A percentile compares a stretch with the other conserved stretches of the same genome.
Evolutionary conservation across 148 eudicot genomes (phyloP).

Genomic region (Rhododendron henanense): DNA sequence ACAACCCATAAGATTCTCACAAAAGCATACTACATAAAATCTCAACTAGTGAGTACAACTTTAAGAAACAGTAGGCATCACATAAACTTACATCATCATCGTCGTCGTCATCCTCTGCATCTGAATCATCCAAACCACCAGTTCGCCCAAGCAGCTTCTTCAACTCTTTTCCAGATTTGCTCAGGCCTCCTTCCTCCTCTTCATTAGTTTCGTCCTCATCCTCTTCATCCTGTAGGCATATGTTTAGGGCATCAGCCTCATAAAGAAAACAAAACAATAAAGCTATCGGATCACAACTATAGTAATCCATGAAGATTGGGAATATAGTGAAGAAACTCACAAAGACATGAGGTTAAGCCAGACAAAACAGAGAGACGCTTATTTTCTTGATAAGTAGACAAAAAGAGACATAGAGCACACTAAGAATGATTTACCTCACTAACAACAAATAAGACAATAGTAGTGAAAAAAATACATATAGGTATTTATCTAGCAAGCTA

Average conservation of each 20-base stretch:
- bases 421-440: background rate
- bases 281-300: background rate
- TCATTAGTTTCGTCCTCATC: conserved; percentile 64
- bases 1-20: background rate
- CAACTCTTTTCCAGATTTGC: conserved; percentile 96
- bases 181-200: conserved; percentile 83
- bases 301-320: background rate
- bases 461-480: background rate
- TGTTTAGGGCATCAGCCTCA: conserved; percentile 7
- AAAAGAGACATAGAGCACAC: background rate
- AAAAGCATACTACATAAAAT: background rate
- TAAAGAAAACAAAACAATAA: background rate
- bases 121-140: conserved; percentile 81
- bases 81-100: conserved; percentile 68
- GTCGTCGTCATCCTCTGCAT: conserved; percentile 80
- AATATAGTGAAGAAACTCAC: background rate
- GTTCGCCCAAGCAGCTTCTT: conserved; percentile 81
- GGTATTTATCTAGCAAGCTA: background rate
- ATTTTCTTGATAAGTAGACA: background rate
- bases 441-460: background rate
- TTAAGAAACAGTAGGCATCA: conserved; percentile 6
- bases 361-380: background rate
- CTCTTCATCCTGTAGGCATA: conserved; percentile 58
- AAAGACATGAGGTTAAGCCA: background rate
- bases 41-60: background rate